Evolutionary conservation across 2,329 filamentous ascomycete genomes (phyloP), one percentile per base, ranked within the genome.

Genomic region (Aureobasidium pullulans): DNA sequence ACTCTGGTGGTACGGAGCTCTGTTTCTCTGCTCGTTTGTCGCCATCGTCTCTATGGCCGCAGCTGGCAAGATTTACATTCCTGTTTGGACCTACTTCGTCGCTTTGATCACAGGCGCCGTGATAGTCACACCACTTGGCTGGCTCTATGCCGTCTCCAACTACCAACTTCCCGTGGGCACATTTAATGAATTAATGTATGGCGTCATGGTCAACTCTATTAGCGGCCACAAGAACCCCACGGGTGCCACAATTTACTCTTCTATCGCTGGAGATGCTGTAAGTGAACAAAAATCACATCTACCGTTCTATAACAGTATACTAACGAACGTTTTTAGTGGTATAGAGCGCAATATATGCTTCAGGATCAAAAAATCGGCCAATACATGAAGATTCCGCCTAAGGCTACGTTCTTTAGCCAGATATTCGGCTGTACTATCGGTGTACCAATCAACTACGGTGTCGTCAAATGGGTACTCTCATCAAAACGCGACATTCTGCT

Each of bases 121-220:
- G 10, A 74, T 83, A 13, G 81, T 85, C 28, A 61, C 54, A 31
- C 83, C 83, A 0, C 74, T 85, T 13, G 79, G 79, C 10, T 84
- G 81, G 75, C 73, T 85, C 0, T 85, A 85, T 57, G 80, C 81
- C 1, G 73, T 84, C 32, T 84, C 82, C 8, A 84, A 84, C 64
- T 78, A 75, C 61, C 75, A 75, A 59, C 66, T 79, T 29, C 72
- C 81, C 1, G 83, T 83, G 7, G 82, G 82, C 2, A 80, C 79
- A 1, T 80, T 81, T n/a, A n/a, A n/a, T n/a, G n/a, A n/a, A n/a
- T n/a, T n/a, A n/a, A n/a, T n/a, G n/a, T n/a, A n/a, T n/a, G n/a
- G n/a, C n/a, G n/a, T 82, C 32, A 84, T 84, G 81, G 76, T 84
- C 1, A 79, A 82, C 58, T 71, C 78, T 1, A 73, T 81, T 7